Evolutionary conservation across 2,329 filamentous ascomycete species (phyloP).

Genomic region (Westerdykella ornata): DNA sequence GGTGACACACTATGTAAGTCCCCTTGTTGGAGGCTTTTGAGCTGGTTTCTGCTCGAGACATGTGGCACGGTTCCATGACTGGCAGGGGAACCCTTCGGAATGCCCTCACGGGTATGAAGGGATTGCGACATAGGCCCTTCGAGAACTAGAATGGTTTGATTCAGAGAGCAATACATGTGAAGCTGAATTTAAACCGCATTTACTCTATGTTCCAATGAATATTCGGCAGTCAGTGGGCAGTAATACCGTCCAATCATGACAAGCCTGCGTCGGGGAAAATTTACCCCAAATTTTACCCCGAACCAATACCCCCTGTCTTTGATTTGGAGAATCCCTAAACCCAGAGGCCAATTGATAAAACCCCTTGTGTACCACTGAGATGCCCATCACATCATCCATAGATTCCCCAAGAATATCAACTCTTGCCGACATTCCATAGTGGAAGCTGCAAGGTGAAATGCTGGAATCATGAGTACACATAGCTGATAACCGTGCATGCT

Average conservation of each 20-base stretch:
- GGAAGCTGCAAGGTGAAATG: conserved; percentile 2
- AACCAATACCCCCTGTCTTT: not conserved
- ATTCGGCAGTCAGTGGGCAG: not conserved
- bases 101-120: not conserved
- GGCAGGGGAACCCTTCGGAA: not conserved
- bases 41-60: no score
- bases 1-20: no score
- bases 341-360: not conserved
- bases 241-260: not conserved
- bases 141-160: not conserved
- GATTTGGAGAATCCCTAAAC: not conserved
- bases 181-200: conserved; percentile 1
- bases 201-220: not conserved
- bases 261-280: not conserved
- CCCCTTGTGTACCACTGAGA: not conserved
- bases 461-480: no score
- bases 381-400: not conserved
- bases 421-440: conserved; percentile 5
- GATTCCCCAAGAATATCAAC: no score
- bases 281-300: not conserved
- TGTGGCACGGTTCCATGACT: no score
- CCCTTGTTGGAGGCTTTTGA: no score
- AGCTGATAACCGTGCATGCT: no score
- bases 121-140: not conserved
- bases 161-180: not conserved